Conservation (phyloP, 2,329 filamentous ascomycete species). For the Xylariales sp. region DNA sequence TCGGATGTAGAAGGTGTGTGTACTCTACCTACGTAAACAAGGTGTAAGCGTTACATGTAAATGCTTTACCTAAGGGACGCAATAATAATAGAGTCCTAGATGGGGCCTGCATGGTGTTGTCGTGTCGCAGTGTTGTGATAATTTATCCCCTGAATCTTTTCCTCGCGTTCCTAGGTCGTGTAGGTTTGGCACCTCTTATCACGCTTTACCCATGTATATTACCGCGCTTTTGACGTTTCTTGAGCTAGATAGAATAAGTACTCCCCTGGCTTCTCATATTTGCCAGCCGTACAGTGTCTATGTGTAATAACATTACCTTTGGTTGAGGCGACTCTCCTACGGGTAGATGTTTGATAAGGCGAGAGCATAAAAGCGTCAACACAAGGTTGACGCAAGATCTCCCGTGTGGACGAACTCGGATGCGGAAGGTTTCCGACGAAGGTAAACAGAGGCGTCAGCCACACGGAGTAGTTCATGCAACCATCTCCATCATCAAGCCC, state of each 20-base stretch:
- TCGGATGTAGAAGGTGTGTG: background rate
- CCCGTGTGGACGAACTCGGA: background rate
- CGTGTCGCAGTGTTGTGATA: background rate
- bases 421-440: background rate
- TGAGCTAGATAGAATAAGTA: background rate
- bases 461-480: conserved; percentile 2
- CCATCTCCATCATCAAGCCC: background rate
- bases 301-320: background rate
- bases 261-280: background rate
- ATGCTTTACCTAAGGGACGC: background rate
- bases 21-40: background rate
- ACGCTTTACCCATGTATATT: background rate
- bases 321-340: background rate
- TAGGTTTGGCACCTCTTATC: background rate
- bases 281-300: background rate
- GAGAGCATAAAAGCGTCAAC: background rate
- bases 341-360: background rate
- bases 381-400: background rate
- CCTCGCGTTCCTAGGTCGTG: background rate
- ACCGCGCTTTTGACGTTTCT: too few relatives aligned
- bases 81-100: conserved; percentile 1
- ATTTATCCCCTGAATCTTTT: background rate
- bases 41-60: background rate
- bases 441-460: background rate
- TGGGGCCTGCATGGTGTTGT: background rate